A percentile compares a stretch with the other conserved stretches of the same genome.
phyloP scores from a whole-genome alignment of 495 filamentous ascomycete genomes.

The Xylaria cubensis region DNA sequence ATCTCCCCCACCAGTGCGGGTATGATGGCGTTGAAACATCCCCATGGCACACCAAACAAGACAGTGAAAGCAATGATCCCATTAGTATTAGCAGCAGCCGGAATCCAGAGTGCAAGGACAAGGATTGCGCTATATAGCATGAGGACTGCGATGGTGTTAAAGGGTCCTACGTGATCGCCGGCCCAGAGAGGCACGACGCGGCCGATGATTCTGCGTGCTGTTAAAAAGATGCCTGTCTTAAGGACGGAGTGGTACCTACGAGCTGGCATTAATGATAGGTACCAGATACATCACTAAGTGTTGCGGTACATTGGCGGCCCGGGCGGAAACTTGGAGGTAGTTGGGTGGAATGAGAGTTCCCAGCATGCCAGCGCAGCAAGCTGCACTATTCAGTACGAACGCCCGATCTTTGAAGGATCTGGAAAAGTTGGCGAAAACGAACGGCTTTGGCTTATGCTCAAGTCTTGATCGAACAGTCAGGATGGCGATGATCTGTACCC shows the following conservation, averaged over 20 bases:
- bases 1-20: slow-evolving; percentile 8
- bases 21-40: slow-evolving; percentile 5
- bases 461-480: slow-evolving; percentile 8
- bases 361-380: neutral
- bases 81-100: slow-evolving; percentile 28
- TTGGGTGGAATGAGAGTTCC: slow-evolving; percentile 11
- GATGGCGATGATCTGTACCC: slow-evolving; percentile 34
- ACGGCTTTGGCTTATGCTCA: slow-evolving; percentile 6
- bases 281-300: neutral
- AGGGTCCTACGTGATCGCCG: slow-evolving; percentile 6
- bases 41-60: slow-evolving; percentile 44
- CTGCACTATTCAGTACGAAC: neutral
- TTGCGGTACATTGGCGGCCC: neutral
- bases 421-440: neutral
- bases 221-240: neutral
- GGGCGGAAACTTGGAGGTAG: slow-evolving; percentile 11
- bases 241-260: neutral
- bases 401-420: neutral
- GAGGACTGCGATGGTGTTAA: neutral
- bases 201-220: neutral
- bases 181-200: slow-evolving; percentile 12
- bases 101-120: slow-evolving; percentile 43
- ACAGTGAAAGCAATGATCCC: slow-evolving; percentile 44
- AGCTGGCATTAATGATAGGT: slow-evolving; percentile 3
- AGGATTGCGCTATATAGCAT: slow-evolving; percentile 10